Conservation (phyloP, 371 early-diverging fungal species). For the Rhizomucor miehei region DNA sequence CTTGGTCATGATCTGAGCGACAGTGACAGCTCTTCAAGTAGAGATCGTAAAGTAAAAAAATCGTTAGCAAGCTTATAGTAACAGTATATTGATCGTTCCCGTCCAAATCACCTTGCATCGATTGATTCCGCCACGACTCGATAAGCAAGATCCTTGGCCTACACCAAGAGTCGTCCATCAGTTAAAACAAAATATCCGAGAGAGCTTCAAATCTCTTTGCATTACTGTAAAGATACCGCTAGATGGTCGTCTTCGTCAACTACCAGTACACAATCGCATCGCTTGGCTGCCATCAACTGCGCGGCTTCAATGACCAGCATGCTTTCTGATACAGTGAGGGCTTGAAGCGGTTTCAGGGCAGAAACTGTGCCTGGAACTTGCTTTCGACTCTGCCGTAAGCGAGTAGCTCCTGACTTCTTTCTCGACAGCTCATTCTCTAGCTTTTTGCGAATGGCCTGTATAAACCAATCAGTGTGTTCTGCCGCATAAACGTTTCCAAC, state of each 20-base stretch:
- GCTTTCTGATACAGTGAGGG: conserved; percentile 87
- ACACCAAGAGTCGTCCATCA: neutral
- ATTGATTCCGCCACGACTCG: conserved; percentile 47
- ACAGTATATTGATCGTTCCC: too few relatives aligned
- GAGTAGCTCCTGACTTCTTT: conserved; percentile 47
- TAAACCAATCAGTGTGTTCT: neutral
- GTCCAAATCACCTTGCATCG: conserved; percentile 33
- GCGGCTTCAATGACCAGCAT: conserved; percentile 90
- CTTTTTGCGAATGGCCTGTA: conserved; percentile 63
- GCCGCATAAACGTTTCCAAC: neutral
- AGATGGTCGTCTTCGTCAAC: conserved; percentile 87
- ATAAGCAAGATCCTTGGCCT: conserved; percentile 52
- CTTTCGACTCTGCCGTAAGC: conserved; percentile 27
- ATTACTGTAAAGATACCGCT: conserved; percentile 89
- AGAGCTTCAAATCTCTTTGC: neutral
- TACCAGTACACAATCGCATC: conserved; percentile 92
- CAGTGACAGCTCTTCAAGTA: conserved; percentile 56
- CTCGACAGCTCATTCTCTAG: conserved; percentile 70
- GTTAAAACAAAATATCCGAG: conserved; percentile 1
- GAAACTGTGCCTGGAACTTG: conserved; percentile 83
- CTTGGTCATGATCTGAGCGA: conserved; percentile 88
- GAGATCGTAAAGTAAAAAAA: too few relatives aligned
- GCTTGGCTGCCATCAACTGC: conserved; percentile 97
- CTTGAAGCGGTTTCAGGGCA: conserved; percentile 80
- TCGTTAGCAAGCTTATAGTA: too few relatives aligned